These are phyloP conservation scores for Pestalotiopsis sp. DNA, from an alignment of 2,329 filamentous ascomycete species.

Conservation along the genomic window DNA sequence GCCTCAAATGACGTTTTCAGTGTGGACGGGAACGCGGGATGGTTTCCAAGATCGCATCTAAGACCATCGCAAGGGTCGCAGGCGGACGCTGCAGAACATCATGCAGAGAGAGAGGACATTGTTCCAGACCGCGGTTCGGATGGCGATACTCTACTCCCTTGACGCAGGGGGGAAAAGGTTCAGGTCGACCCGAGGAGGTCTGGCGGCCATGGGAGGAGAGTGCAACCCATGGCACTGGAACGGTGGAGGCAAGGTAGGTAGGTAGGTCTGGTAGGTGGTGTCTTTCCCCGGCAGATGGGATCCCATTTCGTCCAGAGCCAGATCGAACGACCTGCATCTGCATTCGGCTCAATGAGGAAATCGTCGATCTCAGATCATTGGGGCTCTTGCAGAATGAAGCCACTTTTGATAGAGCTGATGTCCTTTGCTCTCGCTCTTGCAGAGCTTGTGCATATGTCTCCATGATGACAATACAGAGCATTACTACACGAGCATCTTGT, in stretches of 20 bases:
- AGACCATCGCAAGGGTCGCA: background rate
- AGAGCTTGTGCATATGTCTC: background rate
- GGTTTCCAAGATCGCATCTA: background rate
- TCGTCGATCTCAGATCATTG: background rate
- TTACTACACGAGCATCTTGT: background rate
- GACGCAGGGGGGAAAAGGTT: background rate
- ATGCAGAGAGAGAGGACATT: background rate
- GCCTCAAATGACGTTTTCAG: background rate
- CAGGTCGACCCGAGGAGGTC: background rate
- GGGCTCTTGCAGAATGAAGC: background rate
- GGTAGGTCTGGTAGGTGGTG: too few relatives aligned
- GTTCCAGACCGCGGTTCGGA: background rate
- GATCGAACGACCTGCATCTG: slow-evolving; percentile 6
- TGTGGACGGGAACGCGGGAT: background rate
- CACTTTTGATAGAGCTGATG: background rate
- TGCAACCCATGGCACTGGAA: background rate
- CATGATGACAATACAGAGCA: background rate
- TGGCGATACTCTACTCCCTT: background rate
- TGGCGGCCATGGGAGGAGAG: background rate
- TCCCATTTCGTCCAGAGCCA: background rate
- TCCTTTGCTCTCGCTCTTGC: background rate
- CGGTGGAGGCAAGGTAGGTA: background rate
- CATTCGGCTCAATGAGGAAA: slow-evolving; percentile 3
- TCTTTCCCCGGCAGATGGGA: background rate
- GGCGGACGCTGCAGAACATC: background rate